These are phyloP conservation scores for Gossypium trilobum DNA, from an alignment of 441 rosid species.

Conservation along the genomic window DNA sequence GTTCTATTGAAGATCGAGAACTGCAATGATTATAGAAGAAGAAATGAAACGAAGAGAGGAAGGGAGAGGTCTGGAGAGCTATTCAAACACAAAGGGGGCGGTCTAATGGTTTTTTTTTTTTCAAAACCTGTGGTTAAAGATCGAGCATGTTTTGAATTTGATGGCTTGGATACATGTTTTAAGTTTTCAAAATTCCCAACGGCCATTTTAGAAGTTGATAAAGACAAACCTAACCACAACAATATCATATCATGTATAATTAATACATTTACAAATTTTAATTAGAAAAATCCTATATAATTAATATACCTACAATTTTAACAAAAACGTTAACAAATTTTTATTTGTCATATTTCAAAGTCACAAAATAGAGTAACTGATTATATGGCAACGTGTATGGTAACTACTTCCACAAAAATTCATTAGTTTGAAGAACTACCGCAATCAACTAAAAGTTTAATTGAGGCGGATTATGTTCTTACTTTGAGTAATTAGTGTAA, in stretches of 20 bases:
- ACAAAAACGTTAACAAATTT: too few species aligned
- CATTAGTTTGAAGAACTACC: too few species aligned
- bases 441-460: too few species aligned
- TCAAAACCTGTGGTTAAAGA: background rate
- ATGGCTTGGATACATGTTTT: background rate
- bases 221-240: too few species aligned
- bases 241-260: background rate
- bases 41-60: background rate
- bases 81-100: background rate
- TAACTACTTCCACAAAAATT: rapidly evolving
- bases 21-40: constrained; percentile 14
- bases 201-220: background rate
- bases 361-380: too few species aligned
- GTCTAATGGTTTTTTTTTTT: background rate
- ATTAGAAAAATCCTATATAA: too few species aligned
- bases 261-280: background rate
- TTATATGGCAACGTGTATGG: too few species aligned
- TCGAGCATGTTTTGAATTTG: background rate
- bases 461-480: too few species aligned
- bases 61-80: background rate
- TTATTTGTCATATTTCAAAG: too few species aligned
- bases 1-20: constrained; percentile 16
- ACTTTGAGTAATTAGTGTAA: too few species aligned
- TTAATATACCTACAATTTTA: background rate
- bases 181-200: background rate